Percentiles rank a stretch among this genome's conserved stretches.
Conservation (phyloP, 352 stramenopile species). For the Phytophthora fragariae region DNA sequence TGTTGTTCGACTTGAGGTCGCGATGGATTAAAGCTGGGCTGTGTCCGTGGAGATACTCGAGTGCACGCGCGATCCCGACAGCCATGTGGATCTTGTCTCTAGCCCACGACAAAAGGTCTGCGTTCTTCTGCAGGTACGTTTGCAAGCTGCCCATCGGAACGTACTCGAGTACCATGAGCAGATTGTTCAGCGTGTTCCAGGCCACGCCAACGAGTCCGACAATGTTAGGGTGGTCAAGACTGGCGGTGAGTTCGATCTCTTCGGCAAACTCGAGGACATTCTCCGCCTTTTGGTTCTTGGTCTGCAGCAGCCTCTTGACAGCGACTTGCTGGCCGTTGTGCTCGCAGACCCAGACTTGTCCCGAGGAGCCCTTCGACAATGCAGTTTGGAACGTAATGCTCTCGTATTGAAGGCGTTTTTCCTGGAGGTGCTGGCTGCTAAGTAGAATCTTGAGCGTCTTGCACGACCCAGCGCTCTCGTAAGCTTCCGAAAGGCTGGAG, state of each 20-base stretch:
- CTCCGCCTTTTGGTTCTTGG: conserved; percentile 36
- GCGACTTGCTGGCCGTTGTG: conserved; percentile 42
- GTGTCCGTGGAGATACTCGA: conserved; percentile 43
- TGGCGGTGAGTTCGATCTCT: conserved; percentile 54
- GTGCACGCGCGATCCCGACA: conserved; percentile 40
- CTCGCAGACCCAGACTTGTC: conserved; percentile 46
- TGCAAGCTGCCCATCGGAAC: conserved; percentile 34
- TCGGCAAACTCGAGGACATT: conserved; percentile 42
- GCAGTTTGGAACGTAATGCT: conserved; percentile 26
- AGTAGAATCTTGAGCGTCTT: conserved; percentile 35
- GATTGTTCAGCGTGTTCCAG: conserved; percentile 50
- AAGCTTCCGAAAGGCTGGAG: conserved; percentile 9
- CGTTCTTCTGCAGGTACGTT: conserved; percentile 29
- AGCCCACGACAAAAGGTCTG: conserved; percentile 40
- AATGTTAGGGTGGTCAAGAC: conserved; percentile 59
- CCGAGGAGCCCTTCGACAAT: conserved; percentile 44
- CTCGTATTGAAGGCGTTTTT: conserved; percentile 36
- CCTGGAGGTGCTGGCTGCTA: conserved; percentile 21
- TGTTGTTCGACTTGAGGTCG: conserved; percentile 56
- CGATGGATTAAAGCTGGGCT: conserved; percentile 45
- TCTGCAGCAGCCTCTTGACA: conserved; percentile 53
- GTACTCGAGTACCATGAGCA: conserved; percentile 50
- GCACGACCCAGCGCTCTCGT: conserved; percentile 37
- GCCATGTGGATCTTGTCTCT: conserved; percentile 57
- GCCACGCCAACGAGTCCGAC: conserved; percentile 62